Percentiles rank a stretch among this genome's conserved stretches.
Evolutionary conservation across 2,329 filamentous ascomycete genomes (phyloP).

Genomic region (Penicillium carneum): DNA sequence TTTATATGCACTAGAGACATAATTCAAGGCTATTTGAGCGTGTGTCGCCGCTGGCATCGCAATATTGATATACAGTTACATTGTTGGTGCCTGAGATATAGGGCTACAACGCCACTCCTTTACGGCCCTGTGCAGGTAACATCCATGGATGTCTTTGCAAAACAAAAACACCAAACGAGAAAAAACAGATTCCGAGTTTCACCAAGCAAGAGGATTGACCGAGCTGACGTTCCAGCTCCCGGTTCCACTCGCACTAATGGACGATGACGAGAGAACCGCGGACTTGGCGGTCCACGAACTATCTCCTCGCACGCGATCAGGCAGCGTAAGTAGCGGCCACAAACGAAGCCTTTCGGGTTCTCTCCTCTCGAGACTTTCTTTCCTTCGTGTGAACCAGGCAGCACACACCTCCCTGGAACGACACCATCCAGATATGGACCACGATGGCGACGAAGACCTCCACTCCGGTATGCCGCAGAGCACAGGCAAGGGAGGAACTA

Average conservation of each 20-base stretch:
- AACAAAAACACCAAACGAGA: not conserved
- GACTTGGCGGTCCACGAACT: conserved; percentile 38
- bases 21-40: not conserved
- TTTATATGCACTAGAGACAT: not conserved
- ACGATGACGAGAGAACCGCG: conserved; percentile 42
- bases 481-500: conserved; percentile 21
- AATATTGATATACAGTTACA: not conserved
- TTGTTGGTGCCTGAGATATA: conserved; percentile 15
- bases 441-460: conserved; percentile 39
- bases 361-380: conserved; percentile 73
- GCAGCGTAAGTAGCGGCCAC: conserved; percentile 49
- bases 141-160: not conserved
- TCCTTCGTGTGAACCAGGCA: conserved; percentile 63
- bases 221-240: conserved; percentile 33
- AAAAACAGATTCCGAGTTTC: not conserved
- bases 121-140: conserved; percentile 4
- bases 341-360: conserved; percentile 67
- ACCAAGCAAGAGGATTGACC: conserved; percentile 26
- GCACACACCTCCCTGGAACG: conserved; percentile 47
- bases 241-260: conserved; percentile 44
- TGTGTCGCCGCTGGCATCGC: not conserved
- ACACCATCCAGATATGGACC: conserved; percentile 33
- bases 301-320: conserved; percentile 42
- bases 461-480: conserved; percentile 37
- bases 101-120: conserved; percentile 15